Conservation (phyloP, 129 eudicot genomes). For the Ambrosia artemisiifolia region DNA sequence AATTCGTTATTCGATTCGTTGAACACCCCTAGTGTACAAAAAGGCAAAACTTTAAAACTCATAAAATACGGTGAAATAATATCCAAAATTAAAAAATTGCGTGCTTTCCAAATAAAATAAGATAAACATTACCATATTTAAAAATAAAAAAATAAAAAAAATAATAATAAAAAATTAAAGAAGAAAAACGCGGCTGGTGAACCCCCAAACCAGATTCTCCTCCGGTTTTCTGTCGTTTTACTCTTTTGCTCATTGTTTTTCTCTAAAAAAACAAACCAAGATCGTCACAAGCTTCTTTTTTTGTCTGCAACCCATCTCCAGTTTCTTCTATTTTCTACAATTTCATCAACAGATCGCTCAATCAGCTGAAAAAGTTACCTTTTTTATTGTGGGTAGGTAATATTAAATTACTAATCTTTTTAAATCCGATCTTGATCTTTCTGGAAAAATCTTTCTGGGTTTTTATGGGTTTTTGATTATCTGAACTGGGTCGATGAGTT, state of each 20-base stretch:
- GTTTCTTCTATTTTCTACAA: constrained; percentile 6
- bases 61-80: background rate
- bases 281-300: no score
- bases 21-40: no score
- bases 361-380: background rate
- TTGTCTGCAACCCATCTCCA: constrained; percentile 27
- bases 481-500: constrained; percentile 39
- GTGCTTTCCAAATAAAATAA: background rate
- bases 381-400: background rate
- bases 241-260: constrained; percentile 20
- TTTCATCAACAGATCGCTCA: constrained; percentile 18
- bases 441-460: constrained; percentile 23
- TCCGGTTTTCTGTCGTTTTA: constrained; percentile 28
- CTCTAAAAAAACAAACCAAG: constrained; percentile 9
- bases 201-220: constrained; percentile 34
- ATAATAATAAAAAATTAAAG: constrained; percentile 9
- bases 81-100: constrained; percentile 11
- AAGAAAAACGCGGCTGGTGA: constrained; percentile 38
- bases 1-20: no score
- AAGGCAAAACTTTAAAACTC: background rate
- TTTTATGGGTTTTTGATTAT: constrained; percentile 43
- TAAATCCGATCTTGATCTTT: constrained; percentile 32
- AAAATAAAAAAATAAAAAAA: background rate
- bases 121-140: background rate
- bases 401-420: background rate